Evolutionary conservation across 2,329 filamentous ascomycete genomes (phyloP), one percentile per base, ranked within the genome.

Genomic region (Fusarium sp.): DNA sequence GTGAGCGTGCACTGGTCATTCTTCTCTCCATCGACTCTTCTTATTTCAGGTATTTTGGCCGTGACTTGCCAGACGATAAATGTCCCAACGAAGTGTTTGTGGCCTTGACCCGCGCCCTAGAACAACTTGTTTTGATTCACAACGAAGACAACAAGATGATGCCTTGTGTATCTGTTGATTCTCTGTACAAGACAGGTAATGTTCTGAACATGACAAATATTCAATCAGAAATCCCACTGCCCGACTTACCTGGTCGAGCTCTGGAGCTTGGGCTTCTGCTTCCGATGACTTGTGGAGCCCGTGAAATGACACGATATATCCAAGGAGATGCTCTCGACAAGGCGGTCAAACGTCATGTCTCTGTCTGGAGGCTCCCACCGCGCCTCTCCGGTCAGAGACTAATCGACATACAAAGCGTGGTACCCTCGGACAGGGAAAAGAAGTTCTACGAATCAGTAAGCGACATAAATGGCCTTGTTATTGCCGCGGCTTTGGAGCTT

Each of bases 41-140:
- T 0, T 78, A 71, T 47, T 77, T 77, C 27, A 7, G 53, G 7
- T 62, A 54, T 20, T 44, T 70, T 4, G 75, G 70, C 2, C 70
- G 73, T 13, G 58, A 75, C 43, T 44, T 71, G n/a, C 73, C 73
- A 5, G 74, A 76, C n/a, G 70, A 75, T 39, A 55, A 40, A 8
- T 76, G 73, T 20, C 73, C 75, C 10, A 77, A 77, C 15, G 65
- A 71, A 23, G 54, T 53, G 14, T 77, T 75, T 53, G 76, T 78
- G 9, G 76, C 73, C 11, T 50, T 78, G 3, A 77, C 74, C 1
- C 74, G 76, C 14, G 71, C 75, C 13, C 30, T 35, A 13, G 63
- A 73, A 37, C 75, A 77, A 40, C 71, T 77, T 14, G 70, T 77
- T 13, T 54, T 77, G 9, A 7, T 78, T 3, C 70, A 77, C 20